Conservation (phyloP, 768 basidiomycete species). For the Lyophyllum shimeji region DNA sequence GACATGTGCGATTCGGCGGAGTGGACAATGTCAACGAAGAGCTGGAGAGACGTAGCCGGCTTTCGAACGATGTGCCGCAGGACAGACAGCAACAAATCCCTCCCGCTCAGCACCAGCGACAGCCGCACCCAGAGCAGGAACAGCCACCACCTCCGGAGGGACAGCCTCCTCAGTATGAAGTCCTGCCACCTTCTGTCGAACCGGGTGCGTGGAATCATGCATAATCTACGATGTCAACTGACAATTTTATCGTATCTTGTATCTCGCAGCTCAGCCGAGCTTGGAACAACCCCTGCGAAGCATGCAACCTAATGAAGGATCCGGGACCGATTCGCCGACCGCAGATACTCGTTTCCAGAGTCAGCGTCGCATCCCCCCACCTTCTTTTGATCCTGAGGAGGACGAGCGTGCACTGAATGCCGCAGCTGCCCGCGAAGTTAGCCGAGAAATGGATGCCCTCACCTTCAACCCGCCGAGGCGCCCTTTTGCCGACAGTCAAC, state of each 20-base stretch:
- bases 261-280: neutral
- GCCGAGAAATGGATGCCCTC: conserved; percentile 61
- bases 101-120: neutral
- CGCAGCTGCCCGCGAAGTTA: conserved; percentile 69
- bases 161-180: conserved; percentile 16
- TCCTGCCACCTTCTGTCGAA: conserved; percentile 1
- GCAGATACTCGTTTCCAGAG: conserved; percentile 14
- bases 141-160: neutral
- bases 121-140: neutral
- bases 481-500: conserved; percentile 4
- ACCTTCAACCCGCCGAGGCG: conserved; percentile 28
- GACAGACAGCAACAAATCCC: neutral
- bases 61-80: neutral
- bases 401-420: conserved; percentile 59
- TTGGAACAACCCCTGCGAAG: neutral
- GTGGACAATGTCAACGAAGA: conserved; percentile 39
- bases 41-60: conserved; percentile 24
- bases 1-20: conserved; percentile 46
- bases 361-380: conserved; percentile 36
- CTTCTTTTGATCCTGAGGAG: conserved; percentile 35
- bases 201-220: conserved; percentile 1
- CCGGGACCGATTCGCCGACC: conserved; percentile 5
- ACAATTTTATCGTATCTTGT: neutral
- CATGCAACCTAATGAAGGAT: neutral
- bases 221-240: neutral